Evolutionary conservation across 1,284 basidiomycete genomes (phyloP).

Genomic region (Kalmanozyma brasiliensis): DNA sequence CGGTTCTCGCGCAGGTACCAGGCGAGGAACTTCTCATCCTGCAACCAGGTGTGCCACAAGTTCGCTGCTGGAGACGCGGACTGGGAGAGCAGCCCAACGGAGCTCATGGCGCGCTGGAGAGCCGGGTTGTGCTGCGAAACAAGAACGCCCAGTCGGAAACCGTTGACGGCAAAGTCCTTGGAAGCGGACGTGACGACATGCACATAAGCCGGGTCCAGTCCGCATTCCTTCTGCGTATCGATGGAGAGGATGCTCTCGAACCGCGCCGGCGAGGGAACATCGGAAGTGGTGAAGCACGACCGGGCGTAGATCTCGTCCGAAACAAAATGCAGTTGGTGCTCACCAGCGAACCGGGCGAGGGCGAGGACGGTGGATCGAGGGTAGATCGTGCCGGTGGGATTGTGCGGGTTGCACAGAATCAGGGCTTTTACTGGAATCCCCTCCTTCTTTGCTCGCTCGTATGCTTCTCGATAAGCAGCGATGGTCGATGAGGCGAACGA

Average conservation of each 20-base stretch:
- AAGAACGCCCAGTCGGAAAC: conserved; percentile 55
- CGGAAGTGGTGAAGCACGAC: conserved; percentile 35
- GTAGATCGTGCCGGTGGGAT: conserved; percentile 54
- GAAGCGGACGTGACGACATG: conserved; percentile 54
- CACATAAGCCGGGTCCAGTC: conserved; percentile 36
- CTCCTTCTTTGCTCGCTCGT: conserved; percentile 15
- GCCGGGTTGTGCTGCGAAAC: conserved; percentile 53
- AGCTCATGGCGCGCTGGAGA: conserved; percentile 38
- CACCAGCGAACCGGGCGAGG: conserved; percentile 48
- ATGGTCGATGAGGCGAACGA: conserved; percentile 35
- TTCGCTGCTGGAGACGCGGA: conserved; percentile 30
- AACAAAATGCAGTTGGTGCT: conserved; percentile 54
- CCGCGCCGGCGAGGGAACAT: conserved; percentile 16
- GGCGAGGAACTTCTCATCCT: conserved; percentile 33
- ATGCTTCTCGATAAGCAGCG: conserved; percentile 40
- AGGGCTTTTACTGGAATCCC: conserved; percentile 38
- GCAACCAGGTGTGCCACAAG: conserved; percentile 43
- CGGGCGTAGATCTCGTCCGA: conserved; percentile 62
- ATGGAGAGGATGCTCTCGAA: conserved; percentile 55
- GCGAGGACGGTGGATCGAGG: conserved; percentile 46
- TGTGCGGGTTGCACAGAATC: conserved; percentile 61
- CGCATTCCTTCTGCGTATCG: conserved; percentile 36
- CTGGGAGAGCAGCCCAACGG: conserved; percentile 35
- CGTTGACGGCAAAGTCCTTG: conserved; percentile 61
- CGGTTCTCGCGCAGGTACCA: conserved; percentile 57